Evolutionary conservation across 768 basidiomycete species (phyloP).

Genomic region (Leucogyrophana mollusca): DNA sequence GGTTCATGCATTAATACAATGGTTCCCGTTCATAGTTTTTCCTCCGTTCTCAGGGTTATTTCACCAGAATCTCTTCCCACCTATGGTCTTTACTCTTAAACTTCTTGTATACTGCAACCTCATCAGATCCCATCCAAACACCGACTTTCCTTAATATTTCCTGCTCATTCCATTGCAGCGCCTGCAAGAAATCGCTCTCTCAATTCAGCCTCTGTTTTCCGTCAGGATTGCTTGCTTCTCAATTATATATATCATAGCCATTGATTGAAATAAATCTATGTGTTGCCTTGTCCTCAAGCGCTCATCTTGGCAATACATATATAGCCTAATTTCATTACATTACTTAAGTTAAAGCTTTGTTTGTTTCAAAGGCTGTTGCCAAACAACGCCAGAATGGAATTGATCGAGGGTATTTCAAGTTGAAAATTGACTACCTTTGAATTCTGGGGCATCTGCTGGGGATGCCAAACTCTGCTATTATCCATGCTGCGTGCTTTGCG

Average conservation of each 20-base stretch:
- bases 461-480: constrained; percentile 47
- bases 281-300: constrained; percentile 23
- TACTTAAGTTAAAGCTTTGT: not conserved
- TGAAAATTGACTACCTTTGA: too few species aligned
- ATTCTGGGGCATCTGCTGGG: too few species aligned
- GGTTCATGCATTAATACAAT: constrained; percentile 18
- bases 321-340: too few species aligned
- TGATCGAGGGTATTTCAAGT: too few species aligned
- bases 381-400: not conserved
- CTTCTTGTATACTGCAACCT: constrained; percentile 28
- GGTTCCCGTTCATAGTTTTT: constrained; percentile 5
- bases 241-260: constrained; percentile 22
- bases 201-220: constrained; percentile 1
- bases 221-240: constrained; percentile 9
- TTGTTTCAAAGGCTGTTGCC: constrained; percentile 2
- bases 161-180: not conserved
- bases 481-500: constrained; percentile 76
- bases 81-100: constrained; percentile 4
- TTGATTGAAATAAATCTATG: constrained; percentile 16
- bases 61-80: not conserved
- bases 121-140: constrained; percentile 1
- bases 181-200: constrained; percentile 2
- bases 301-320: not conserved
- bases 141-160: constrained; percentile 6
- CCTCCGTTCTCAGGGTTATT: constrained; percentile 10